phyloP scores from a whole-genome alignment of 2,329 filamentous ascomycete species.

The Aspergillus thermomutatus region DNA sequence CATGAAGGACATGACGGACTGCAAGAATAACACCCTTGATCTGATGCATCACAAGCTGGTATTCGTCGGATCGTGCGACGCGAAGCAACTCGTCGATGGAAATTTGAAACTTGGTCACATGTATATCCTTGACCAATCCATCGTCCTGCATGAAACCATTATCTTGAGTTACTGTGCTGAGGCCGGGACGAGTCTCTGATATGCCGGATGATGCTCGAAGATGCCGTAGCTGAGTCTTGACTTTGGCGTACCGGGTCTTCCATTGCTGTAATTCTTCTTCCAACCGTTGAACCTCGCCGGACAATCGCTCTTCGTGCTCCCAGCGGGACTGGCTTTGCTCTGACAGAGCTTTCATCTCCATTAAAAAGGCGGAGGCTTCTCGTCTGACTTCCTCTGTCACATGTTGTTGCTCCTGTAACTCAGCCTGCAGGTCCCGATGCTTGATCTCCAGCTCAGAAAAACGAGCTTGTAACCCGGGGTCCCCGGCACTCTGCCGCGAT shows the following conservation, averaged over 20 bases:
- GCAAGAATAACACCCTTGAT: slow-evolving; percentile 83
- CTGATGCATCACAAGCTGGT: slow-evolving; percentile 72
- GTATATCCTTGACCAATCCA: slow-evolving; percentile 83
- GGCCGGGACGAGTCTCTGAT: slow-evolving; percentile 43
- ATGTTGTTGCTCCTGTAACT: slow-evolving; percentile 70
- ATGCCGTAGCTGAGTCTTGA: slow-evolving; percentile 81
- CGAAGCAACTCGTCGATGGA: slow-evolving; percentile 87
- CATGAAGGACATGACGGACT: slow-evolving; percentile 80
- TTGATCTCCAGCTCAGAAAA: slow-evolving; percentile 53
- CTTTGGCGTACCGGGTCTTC: slow-evolving; percentile 82
- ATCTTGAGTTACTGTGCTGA: slow-evolving; percentile 58
- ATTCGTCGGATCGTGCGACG: slow-evolving; percentile 68
- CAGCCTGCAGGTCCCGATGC: slow-evolving; percentile 64
- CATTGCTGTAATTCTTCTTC: slow-evolving; percentile 84
- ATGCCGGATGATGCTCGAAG: slow-evolving; percentile 77
- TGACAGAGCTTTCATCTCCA: slow-evolving; percentile 85
- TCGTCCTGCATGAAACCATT: slow-evolving; percentile 68
- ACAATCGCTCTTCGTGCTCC: slow-evolving; percentile 77
- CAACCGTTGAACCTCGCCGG: slow-evolving; percentile 69
- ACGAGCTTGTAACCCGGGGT: slow-evolving; percentile 61
- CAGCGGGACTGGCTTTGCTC: slow-evolving; percentile 73
- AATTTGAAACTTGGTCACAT: slow-evolving; percentile 93
- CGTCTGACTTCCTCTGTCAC: slow-evolving; percentile 82
- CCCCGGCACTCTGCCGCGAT: slow-evolving; percentile 29
- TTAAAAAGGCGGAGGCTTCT: slow-evolving; percentile 77